Evolutionary conservation across 805 yeast species (phyloP).

Genomic region (Candida fluviatilis): DNA sequence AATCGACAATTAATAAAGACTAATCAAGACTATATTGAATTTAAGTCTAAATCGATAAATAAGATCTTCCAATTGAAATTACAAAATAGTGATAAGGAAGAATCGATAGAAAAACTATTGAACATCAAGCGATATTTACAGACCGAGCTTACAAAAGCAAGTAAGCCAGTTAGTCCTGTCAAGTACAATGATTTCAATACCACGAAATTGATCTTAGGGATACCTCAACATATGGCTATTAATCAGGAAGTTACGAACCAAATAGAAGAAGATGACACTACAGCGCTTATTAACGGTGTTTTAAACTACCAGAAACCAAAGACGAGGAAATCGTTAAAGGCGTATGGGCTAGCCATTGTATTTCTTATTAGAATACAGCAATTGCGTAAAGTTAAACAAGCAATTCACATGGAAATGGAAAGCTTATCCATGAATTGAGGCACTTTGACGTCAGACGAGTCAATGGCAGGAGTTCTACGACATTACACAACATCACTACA

Average conservation of each 20-base stretch:
- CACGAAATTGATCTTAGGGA: not conserved
- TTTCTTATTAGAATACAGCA: conserved; percentile 10
- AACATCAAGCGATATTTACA: not conserved
- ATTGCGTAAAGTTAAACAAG: conserved; percentile 3
- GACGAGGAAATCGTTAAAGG: conserved; percentile 2
- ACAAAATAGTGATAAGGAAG: not conserved
- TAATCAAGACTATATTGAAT: conserved; percentile 2
- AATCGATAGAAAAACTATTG: not conserved
- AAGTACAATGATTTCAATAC: not conserved
- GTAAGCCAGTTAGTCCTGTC: not conserved
- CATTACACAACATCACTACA: no score
- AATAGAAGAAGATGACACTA: not conserved
- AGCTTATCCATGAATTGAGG: not conserved
- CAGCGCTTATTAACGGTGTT: not conserved
- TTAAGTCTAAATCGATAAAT: not conserved
- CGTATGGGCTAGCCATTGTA: conserved; percentile 12
- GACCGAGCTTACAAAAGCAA: not conserved
- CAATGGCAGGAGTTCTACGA: no score
- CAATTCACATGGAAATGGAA: not conserved
- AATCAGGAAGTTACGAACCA: not conserved
- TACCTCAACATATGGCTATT: not conserved
- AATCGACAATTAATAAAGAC: not conserved
- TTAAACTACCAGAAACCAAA: not conserved
- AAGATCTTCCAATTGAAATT: conserved; percentile 1
- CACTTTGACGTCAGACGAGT: not conserved